Evolutionary conservation across 345 rosid genomes (phyloP).

Genomic region (thale cress (Arabidopsis thaliana)): DNA sequence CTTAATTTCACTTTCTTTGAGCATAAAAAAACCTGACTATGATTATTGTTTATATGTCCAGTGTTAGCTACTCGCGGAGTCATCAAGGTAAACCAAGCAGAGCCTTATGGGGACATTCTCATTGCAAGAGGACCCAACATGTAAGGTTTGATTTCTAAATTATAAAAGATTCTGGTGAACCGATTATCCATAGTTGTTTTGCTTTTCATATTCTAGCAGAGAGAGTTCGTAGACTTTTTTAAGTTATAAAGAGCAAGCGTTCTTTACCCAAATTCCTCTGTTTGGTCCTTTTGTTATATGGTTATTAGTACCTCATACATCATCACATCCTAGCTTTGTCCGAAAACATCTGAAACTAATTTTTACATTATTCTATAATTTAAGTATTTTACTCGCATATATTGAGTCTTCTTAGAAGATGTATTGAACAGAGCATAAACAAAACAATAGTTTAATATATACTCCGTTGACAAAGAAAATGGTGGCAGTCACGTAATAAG

Average conservation of each 20-base stretch:
- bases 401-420: conserved; percentile 11
- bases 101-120: conserved; percentile 75
- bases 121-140: conserved; percentile 72
- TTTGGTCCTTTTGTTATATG: conserved; percentile 4
- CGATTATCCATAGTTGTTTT: background rate
- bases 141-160: conserved; percentile 40
- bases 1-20: background rate
- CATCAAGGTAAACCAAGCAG: conserved; percentile 62
- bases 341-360: background rate
- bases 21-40: background rate
- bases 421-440: background rate
- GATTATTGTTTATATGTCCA: conserved; percentile 40
- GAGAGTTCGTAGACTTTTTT: background rate
- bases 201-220: conserved; percentile 10
- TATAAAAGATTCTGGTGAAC: background rate
- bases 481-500: conserved; percentile 47
- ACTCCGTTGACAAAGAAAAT: conserved; percentile 42
- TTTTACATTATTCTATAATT: background rate
- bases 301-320: conserved; percentile 6
- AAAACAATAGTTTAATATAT: conserved; percentile 1
- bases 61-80: conserved; percentile 69
- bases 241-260: background rate
- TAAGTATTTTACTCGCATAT: background rate
- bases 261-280: conserved; percentile 3
- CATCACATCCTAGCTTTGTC: conserved; percentile 2